phyloP scores from a whole-genome alignment of 2,329 filamentous ascomycete species.

The Aspergillus pseudotamarii region DNA sequence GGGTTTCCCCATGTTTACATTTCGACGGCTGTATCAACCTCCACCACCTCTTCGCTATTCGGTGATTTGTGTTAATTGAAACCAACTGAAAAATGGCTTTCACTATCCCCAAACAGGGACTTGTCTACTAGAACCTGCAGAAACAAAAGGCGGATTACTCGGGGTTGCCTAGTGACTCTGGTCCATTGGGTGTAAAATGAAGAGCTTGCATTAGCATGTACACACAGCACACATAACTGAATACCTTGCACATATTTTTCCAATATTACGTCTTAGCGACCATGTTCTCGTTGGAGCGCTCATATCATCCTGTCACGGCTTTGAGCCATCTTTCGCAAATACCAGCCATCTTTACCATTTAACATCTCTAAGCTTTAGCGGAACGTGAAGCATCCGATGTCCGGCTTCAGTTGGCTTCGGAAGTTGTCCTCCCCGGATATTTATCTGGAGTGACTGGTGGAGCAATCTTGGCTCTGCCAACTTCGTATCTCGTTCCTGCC shows the following conservation, averaged over 20 bases:
- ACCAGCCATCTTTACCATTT: slow-evolving; percentile 22
- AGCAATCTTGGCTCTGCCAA: slow-evolving; percentile 52
- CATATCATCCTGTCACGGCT: background rate
- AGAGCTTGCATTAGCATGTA: background rate
- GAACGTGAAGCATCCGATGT: slow-evolving; percentile 33
- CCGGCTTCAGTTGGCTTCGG: slow-evolving; percentile 35
- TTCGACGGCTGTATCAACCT: background rate
- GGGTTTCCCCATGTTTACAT: background rate
- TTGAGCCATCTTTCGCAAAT: background rate
- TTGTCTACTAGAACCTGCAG: background rate
- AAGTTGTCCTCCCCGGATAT: slow-evolving; percentile 54
- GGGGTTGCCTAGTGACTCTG: background rate
- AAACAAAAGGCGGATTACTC: background rate
- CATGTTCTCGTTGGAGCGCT: background rate
- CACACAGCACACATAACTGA: background rate
- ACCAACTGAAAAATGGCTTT: background rate
- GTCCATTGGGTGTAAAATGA: background rate
- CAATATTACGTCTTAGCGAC: background rate
- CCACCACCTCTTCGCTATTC: background rate
- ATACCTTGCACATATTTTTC: background rate
- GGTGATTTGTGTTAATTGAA: background rate
- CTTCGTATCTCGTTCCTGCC: slow-evolving; percentile 47
- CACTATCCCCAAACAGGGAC: background rate
- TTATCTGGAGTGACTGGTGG: slow-evolving; percentile 57
- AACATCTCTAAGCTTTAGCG: slow-evolving; percentile 28